A percentile compares a stretch with the other conserved stretches of the same genome.
phyloP scores from a whole-genome alignment of 371 early-diverging fungal species.

The Mucor indicus region DNA sequence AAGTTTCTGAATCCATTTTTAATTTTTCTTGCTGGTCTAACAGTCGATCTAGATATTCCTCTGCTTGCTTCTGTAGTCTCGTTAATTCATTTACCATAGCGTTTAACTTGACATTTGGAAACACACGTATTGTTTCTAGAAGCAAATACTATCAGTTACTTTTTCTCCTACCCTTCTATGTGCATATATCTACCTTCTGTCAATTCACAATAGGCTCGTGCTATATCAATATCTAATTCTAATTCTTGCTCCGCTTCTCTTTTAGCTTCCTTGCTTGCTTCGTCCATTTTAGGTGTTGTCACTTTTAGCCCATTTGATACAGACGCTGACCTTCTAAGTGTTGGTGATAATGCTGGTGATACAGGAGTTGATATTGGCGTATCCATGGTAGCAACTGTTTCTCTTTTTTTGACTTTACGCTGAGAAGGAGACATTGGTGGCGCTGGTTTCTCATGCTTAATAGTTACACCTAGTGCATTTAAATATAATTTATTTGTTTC shows the following conservation, averaged over 20 bases:
- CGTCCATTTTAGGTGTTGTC: constrained; percentile 16
- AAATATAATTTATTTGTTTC: constrained; percentile 46
- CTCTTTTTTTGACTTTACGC: background rate
- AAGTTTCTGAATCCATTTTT: constrained; percentile 85
- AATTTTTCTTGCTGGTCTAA: constrained; percentile 81
- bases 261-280: constrained; percentile 10
- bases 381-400: background rate
- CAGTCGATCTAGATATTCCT: constrained; percentile 63
- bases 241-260: constrained; percentile 38
- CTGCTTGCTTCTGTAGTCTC: constrained; percentile 57
- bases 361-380: constrained; percentile 1
- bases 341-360: background rate
- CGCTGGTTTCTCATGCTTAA: constrained; percentile 20
- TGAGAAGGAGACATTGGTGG: background rate
- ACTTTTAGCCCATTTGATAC: constrained; percentile 13
- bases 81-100: constrained; percentile 52
- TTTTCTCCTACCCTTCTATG: background rate
- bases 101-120: constrained; percentile 56
- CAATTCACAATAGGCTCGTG: constrained; percentile 50
- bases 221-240: constrained; percentile 50
- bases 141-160: background rate
- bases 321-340: constrained; percentile 17
- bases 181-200: constrained; percentile 37
- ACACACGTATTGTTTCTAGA: constrained; percentile 58
- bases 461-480: constrained; percentile 43